Base-by-base conservation (phyloP, 2,329 filamentous ascomycete species). In the Myriosclerotinia curreyana region DNA sequence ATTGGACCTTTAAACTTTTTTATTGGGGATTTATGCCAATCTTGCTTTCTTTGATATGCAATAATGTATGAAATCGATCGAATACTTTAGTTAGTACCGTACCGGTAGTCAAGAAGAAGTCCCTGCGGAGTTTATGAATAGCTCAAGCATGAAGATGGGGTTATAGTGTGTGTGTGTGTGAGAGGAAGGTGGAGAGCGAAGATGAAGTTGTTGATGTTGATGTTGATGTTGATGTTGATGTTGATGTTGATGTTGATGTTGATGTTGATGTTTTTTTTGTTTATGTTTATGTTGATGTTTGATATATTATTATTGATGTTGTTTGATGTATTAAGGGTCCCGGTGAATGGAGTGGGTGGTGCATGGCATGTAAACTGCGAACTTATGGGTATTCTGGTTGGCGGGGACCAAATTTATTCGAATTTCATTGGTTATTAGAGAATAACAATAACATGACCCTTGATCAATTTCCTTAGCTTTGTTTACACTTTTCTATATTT, bases 131-230 rank as follows among this genome's bases (percentile, higher is more conserved):
- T 22, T 50, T 38, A 40, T 51, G 44, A 5, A 50, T 40, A 22
- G 22, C 36, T 40, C 46, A 54, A 61, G 64, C 63, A 64, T 58
- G 40, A 42, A 42, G 61, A 54, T 55, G 54, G 61, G n/a, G n/a
- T n/a, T n/a, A n/a, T n/a, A n/a, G n/a, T n/a, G n/a, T n/a, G n/a
- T n/a, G n/a, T n/a, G n/a, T n/a, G n/a, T n/a, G n/a, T n/a, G n/a
- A n/a, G n/a, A n/a, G n/a, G n/a, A 20, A 55, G 59, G 34, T 46
- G 25, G 40, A 66, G 25, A 51, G 48, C 31, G 49, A 50, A 64
- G 65, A 66, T 65, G 67, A 66, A 58, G 66, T 61, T 64, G 64
- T 62, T 56, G 66, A 64, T 60, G 52, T 53, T 17, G 17, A 31
- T 12, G 12, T 11, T 20, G 38, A 61, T 9, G 11, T 55, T 40